phyloP scores from a whole-genome alignment of 2,329 filamentous ascomycete genomes.

The Pseudogymnoascus verrucosus region DNA sequence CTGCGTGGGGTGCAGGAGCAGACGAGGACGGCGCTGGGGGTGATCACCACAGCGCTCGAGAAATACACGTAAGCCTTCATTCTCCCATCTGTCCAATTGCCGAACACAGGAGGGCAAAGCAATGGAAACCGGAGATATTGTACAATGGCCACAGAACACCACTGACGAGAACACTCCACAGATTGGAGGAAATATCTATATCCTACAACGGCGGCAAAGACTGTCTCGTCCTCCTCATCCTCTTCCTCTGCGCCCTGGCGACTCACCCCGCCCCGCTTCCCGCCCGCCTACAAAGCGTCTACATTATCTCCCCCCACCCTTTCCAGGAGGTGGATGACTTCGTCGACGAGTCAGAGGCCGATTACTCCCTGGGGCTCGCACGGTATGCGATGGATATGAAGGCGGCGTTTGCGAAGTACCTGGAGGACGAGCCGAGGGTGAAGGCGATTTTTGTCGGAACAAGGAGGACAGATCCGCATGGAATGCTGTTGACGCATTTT shows the following conservation, averaged over 20 bases:
- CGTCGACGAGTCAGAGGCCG: constrained; percentile 54
- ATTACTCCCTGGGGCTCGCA: constrained; percentile 68
- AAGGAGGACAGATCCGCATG: constrained; percentile 85
- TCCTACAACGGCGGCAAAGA: constrained; percentile 99
- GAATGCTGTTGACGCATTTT: constrained; percentile 69
- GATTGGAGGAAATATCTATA: constrained; percentile 70
- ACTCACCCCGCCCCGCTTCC: constrained; percentile 29
- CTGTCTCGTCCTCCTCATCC: constrained; percentile 82
- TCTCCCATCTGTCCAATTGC: constrained; percentile 5
- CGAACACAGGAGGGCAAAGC: not conserved
- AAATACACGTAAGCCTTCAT: constrained; percentile 57
- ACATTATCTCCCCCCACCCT: constrained; percentile 77
- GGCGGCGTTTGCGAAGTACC: constrained; percentile 69
- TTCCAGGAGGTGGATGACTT: constrained; percentile 84
- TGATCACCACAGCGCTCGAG: constrained; percentile 67
- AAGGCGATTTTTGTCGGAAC: constrained; percentile 83
- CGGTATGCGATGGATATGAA: constrained; percentile 76
- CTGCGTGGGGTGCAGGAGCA: constrained; percentile 54
- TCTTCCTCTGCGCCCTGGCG: constrained; percentile 63
- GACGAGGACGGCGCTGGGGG: constrained; percentile 60
- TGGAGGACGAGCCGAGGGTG: constrained; percentile 55
- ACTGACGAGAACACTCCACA: constrained; percentile 29
- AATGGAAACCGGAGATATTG: constrained; percentile 4
- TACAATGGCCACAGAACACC: constrained; percentile 7
- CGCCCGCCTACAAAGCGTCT: constrained; percentile 63